Conservation (phyloP, 495 filamentous ascomycete species). For the Coniosporium apollinis region DNA sequence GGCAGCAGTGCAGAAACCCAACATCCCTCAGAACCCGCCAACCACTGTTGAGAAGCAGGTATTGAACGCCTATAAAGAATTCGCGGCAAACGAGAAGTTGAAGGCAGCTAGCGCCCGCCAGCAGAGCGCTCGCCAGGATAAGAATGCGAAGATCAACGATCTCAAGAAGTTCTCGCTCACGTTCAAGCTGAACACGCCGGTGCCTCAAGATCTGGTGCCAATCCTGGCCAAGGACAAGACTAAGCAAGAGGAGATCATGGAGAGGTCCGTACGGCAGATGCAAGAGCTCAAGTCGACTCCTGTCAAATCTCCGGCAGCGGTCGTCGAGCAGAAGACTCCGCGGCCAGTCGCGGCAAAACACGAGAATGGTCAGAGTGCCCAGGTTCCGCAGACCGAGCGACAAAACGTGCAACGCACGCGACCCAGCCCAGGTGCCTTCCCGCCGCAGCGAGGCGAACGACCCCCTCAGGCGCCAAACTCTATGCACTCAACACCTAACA, state of each 20-base stretch:
- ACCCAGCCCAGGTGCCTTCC: no score
- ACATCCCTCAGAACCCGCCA: constrained; percentile 40
- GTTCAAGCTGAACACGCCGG: constrained; percentile 85
- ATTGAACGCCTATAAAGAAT: constrained; percentile 62
- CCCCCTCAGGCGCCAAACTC: no score
- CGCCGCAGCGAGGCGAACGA: constrained; percentile 2
- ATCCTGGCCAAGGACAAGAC: constrained; percentile 89
- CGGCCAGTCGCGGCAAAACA: constrained; percentile 11
- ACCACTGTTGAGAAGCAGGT: constrained; percentile 66
- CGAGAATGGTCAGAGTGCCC: no score
- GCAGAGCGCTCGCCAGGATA: constrained; percentile 52
- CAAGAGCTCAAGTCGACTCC: constrained; percentile 43
- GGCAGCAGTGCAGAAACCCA: constrained; percentile 18
- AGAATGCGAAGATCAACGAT: constrained; percentile 80
- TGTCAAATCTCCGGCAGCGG: constrained; percentile 18
- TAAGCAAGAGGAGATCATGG: constrained; percentile 85
- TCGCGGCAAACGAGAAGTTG: constrained; percentile 60
- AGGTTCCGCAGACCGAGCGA: no score
- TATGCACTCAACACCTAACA: no score
- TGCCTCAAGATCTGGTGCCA: constrained; percentile 78
- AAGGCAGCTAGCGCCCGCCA: constrained; percentile 46
- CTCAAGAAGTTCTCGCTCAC: constrained; percentile 84
- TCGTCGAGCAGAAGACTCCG: constrained; percentile 3
- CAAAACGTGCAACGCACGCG: no score
- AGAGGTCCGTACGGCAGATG: constrained; percentile 40